These are phyloP conservation scores for Plantago major DNA, from an alignment of 257 asterid species.

Conservation along the genomic window DNA sequence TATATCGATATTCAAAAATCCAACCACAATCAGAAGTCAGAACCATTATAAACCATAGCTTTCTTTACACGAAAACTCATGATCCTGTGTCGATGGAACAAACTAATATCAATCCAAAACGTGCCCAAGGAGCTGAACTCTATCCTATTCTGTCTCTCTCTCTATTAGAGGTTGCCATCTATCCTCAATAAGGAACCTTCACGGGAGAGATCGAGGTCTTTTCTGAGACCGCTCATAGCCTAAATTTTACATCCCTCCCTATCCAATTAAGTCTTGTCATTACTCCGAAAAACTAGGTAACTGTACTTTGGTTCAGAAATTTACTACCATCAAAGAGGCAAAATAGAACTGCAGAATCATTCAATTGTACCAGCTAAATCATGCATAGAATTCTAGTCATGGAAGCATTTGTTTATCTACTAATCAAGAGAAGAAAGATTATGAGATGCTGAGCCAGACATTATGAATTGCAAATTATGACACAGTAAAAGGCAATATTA, in stretches of 20 bases:
- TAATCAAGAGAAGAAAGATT: background rate
- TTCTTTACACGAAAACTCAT: background rate
- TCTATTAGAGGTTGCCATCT: background rate
- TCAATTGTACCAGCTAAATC: background rate
- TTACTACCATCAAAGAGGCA: background rate
- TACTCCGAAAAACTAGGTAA: too few relatives aligned
- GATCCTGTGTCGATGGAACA: background rate
- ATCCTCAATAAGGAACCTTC: too few relatives aligned
- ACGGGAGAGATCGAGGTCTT: background rate
- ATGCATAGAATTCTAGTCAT: background rate
- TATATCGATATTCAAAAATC: too few relatives aligned
- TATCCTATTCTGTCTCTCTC: background rate
- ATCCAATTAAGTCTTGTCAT: background rate
- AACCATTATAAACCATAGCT: background rate
- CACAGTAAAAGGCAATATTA: background rate
- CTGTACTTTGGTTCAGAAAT: background rate
- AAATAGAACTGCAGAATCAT: background rate
- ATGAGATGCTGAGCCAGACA: conserved; percentile 1
- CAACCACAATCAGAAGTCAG: too few relatives aligned
- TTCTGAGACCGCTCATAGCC: background rate
- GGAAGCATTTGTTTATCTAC: background rate
- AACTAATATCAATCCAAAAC: background rate
- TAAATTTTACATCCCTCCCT: background rate
- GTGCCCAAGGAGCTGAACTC: background rate
- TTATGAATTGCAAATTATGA: too few relatives aligned